Evolutionary conservation across 495 filamentous ascomycete species (phyloP).

Genomic region (Aspergillus sclerotiicarbonarius): DNA sequence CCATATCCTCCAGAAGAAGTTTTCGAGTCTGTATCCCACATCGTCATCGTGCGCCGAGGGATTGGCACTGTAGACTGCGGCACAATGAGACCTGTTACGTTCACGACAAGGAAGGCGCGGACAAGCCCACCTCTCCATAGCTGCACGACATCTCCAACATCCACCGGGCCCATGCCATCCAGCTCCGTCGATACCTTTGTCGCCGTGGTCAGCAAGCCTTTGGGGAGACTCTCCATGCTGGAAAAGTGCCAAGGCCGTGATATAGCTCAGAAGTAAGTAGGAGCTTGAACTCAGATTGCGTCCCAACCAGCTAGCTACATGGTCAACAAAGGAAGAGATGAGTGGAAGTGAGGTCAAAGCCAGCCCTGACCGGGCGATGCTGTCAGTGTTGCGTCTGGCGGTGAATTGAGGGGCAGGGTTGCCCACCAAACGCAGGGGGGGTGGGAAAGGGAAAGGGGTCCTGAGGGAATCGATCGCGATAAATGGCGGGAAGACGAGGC

Average conservation of each 20-base stretch:
- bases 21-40: constrained; percentile 45
- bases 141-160: constrained; percentile 36
- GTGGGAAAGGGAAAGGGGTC: constrained; percentile 2
- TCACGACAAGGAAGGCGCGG: neutral
- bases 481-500: neutral
- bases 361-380: neutral
- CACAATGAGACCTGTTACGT: constrained; percentile 9
- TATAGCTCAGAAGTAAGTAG: neutral
- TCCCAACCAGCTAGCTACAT: constrained; percentile 15
- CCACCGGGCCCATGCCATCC: constrained; percentile 27
- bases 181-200: constrained; percentile 28
- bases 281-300: neutral
- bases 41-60: constrained; percentile 36
- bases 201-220: constrained; percentile 49
- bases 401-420: constrained; percentile 26
- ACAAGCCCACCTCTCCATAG: constrained; percentile 48
- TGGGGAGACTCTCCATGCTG: constrained; percentile 47
- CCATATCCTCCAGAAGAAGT: constrained; percentile 57
- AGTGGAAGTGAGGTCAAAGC: constrained; percentile 4
- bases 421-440: constrained; percentile 19
- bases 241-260: neutral
- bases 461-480: neutral
- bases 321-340: constrained; percentile 4
- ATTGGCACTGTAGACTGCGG: constrained; percentile 44
- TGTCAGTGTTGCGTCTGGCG: constrained; percentile 52